These are phyloP conservation scores for Hypoxylon fragiforme DNA, from an alignment of 495 filamentous ascomycete species.

Conservation along the genomic window DNA sequence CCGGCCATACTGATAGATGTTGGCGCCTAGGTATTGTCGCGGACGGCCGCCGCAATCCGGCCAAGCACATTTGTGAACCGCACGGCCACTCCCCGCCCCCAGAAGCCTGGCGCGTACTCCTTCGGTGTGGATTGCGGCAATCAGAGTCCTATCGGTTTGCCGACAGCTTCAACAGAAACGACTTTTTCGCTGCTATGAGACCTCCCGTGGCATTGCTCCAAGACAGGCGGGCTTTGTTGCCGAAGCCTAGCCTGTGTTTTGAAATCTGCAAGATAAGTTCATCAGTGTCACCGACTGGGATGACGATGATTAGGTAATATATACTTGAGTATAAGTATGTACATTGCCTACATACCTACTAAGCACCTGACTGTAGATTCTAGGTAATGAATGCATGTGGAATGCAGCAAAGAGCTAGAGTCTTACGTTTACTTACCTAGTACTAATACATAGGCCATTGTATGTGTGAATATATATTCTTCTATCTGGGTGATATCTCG, in stretches of 20 bases:
- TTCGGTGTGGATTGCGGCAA: background rate
- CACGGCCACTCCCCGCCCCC: constrained; percentile 51
- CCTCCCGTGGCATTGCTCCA: background rate
- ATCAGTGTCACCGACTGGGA: too few relatives aligned
- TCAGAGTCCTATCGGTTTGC: background rate
- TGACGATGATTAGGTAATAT: too few relatives aligned
- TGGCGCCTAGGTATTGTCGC: constrained; percentile 26
- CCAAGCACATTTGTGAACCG: constrained; percentile 52
- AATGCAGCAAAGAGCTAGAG: too few relatives aligned
- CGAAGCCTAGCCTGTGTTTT: constrained; percentile 19
- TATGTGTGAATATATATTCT: too few relatives aligned
- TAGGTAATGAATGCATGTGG: background rate
- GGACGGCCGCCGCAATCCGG: constrained; percentile 31
- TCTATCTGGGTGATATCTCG: background rate
- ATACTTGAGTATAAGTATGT: too few relatives aligned
- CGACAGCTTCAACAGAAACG: too few relatives aligned
- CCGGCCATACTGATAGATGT: constrained; percentile 59
- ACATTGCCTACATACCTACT: constrained; percentile 10
- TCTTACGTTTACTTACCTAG: too few relatives aligned
- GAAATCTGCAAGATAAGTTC: constrained; percentile 41
- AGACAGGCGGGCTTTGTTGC: background rate
- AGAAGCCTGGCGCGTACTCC: background rate
- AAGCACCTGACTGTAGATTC: too few relatives aligned
- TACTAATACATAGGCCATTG: too few relatives aligned
- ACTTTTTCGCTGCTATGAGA: background rate